Evolutionary conservation across 2,329 filamentous ascomycete genomes (phyloP).

Genomic region (Colletotrichum graminicola): DNA sequence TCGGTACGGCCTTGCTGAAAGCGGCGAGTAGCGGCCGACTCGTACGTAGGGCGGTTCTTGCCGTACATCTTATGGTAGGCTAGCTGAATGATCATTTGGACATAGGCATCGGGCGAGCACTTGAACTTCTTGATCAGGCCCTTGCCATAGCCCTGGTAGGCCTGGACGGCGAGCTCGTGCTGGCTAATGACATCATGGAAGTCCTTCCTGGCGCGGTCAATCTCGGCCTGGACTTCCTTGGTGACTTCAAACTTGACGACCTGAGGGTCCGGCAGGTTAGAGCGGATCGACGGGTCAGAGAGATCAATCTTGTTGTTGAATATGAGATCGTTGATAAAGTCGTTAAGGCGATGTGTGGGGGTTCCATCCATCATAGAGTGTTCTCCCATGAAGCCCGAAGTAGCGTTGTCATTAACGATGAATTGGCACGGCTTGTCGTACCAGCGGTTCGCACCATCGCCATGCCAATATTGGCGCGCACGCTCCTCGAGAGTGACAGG

Average conservation of each 20-base stretch:
- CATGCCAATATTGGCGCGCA: slow-evolving; percentile 97
- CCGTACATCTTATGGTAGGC: slow-evolving; percentile 99
- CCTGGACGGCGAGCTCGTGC: slow-evolving; percentile 93
- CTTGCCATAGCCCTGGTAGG: slow-evolving; percentile 98
- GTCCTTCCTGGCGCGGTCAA: slow-evolving; percentile 82
- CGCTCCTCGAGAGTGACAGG: slow-evolving; percentile 97
- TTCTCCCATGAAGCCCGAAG: slow-evolving; percentile 96
- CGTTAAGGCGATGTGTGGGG: slow-evolving; percentile 95
- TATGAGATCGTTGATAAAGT: slow-evolving; percentile 92
- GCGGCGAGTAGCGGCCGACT: slow-evolving; percentile 92
- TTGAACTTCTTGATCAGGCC: slow-evolving; percentile 99
- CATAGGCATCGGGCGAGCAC: slow-evolving; percentile 96
- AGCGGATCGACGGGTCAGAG: slow-evolving; percentile 80
- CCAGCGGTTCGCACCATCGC: slow-evolving; percentile 95
- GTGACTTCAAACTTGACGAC: slow-evolving; percentile 83
- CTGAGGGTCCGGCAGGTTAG: slow-evolving; percentile 84
- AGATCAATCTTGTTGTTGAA: slow-evolving; percentile 96
- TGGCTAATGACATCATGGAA: slow-evolving; percentile 85
- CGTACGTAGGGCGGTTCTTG: slow-evolving; percentile 97
- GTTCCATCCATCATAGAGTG: slow-evolving; percentile 99
- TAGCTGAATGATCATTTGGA: slow-evolving; percentile 98
- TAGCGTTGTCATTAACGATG: slow-evolving; percentile 98
- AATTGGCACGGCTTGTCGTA: slow-evolving; percentile 99
- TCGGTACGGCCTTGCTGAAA: slow-evolving; percentile 98
- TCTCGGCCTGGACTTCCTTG: slow-evolving; percentile 79